Evolutionary conservation across 805 yeast genomes (phyloP), one percentile per base, ranked within the genome.

Genomic region (Candida tallmaniae): DNA sequence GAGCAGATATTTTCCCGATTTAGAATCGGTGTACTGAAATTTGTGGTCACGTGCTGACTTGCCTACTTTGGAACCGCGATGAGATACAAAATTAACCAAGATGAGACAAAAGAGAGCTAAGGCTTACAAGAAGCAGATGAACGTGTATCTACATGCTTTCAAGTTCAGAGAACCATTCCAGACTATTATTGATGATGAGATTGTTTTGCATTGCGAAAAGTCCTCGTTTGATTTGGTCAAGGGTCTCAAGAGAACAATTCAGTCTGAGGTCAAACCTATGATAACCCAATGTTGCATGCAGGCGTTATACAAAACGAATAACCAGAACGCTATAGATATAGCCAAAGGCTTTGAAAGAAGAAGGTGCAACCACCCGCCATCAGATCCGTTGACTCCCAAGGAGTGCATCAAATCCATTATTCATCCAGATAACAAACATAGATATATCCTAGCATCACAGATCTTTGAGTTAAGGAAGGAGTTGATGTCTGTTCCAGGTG

Each of bases 41-140:
- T n/a, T n/a, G n/a, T n/a, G n/a, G n/a, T n/a, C n/a, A n/a, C n/a
- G n/a, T n/a, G n/a, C n/a, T n/a, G n/a, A n/a, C n/a, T n/a, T n/a
- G n/a, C n/a, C n/a, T n/a, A n/a, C n/a, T n/a, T n/a, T n/a, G n/a
- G n/a, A n/a, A n/a, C n/a, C n/a, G n/a, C 23, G 23, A 20, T 7
- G 10, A 20, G 23, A 7, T 20, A 20, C 10, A 20, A 7, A 20
- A 20, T 20, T 20, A 10, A 20, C 7, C 3, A 21, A n/a, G 6
- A 90, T 90, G 98, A 87, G 95, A 71, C 96, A 90, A 64, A 90
- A 89, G 61, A 74, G 98, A 62, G 95, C 97, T 34, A 90, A 90
- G 60, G 71, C 93, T 1, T 93, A 93, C 61, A 80, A 90, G 58
- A 90, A 90, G 68, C 96, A 86, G 58, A 83, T 93, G 84, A 76